Base-by-base conservation (phyloP, 2,329 filamentous ascomycete genomes). In the Aschersonia sp. region DNA sequence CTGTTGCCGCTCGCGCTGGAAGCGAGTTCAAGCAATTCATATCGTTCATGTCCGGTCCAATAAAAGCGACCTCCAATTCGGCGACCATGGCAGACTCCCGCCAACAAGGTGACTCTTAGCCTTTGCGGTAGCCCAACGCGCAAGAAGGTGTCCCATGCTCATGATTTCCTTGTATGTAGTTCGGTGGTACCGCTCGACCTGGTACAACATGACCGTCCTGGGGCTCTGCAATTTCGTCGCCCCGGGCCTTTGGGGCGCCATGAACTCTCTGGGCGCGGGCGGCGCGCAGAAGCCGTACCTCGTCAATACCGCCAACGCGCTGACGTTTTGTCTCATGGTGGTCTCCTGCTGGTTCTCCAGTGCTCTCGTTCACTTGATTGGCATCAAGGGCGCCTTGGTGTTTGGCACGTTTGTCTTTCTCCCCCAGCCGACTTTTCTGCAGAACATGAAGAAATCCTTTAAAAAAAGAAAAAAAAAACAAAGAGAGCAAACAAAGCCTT, bases 291-390 rank as follows among this genome's bases (percentile, higher is more conserved):
- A 72, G 7, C 83, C 83, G 0, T 72, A 79, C 54, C 69, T 86
- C 1, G 77, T 87, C 45, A 86, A 85, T 55, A 72, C 77, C 0
- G 81, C 80, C 11, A 87, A 87, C 53, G 77, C 82, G 0, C 60
- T 86, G 40, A 84, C 81, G 0, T 87, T 87, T 57, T 79, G 78
- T 44, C 70, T 86, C 6, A 86, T 86, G 82, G 78, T 86, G 0
- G 56, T 87, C 0, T 83, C 79, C 0, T 86, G 83, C 57, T 79
- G 73, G 56, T 75, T 86, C 44, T 76, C 76, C 0, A 80, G 77
- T 46, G 68, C 75, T 0, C 61, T 87, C 6, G 80, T 85, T 0
- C 73, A 73, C 32, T 78, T 76, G 43, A 74, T 87, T 41, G 84
- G 84, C 0, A 83, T 88, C 51, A 84, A 84, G 55, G 76, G 77